phyloP scores from a whole-genome alignment of 805 yeast genomes.

The Saccharomycopsis vini region DNA sequence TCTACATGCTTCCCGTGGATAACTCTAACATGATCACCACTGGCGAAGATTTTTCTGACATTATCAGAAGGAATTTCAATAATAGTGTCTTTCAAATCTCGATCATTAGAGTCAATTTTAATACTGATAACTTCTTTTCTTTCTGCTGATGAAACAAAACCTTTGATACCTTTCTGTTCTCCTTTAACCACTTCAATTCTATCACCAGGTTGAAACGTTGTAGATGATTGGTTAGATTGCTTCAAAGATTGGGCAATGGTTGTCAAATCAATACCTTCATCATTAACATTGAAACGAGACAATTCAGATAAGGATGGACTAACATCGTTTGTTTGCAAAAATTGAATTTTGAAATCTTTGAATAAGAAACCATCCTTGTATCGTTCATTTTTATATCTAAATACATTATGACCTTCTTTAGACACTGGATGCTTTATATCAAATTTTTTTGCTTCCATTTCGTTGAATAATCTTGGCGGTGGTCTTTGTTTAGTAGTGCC shows the following conservation, averaged over 20 bases:
- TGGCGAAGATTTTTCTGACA: conserved; percentile 73
- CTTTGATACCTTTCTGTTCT: conserved; percentile 85
- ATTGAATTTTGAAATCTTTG: conserved; percentile 80
- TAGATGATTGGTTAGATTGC: conserved; percentile 43
- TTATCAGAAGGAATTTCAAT: conserved; percentile 74
- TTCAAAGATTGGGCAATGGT: conserved; percentile 82
- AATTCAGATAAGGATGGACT: conserved; percentile 85
- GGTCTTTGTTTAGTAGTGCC: conserved; percentile 29
- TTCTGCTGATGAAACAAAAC: conserved; percentile 58
- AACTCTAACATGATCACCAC: conserved; percentile 94
- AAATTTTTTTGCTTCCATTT: conserved; percentile 77
- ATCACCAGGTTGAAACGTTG: conserved; percentile 85
- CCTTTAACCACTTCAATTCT: conserved; percentile 86
- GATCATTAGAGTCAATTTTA: conserved; percentile 35
- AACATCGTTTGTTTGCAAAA: conserved; percentile 70
- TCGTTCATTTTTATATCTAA: conserved; percentile 76
- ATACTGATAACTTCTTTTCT: conserved; percentile 42
- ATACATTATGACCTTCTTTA: conserved; percentile 53
- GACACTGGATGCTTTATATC: conserved; percentile 68
- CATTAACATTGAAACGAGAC: conserved; percentile 69
- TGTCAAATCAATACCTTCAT: conserved; percentile 82
- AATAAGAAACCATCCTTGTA: conserved; percentile 80
- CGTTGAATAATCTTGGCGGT: conserved; percentile 69
- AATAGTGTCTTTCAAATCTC: conserved; percentile 43
- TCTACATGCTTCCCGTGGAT: conserved; percentile 85